phyloP scores from a whole-genome alignment of 2,329 filamentous ascomycete species.

The Keithomyces neogunnii region DNA sequence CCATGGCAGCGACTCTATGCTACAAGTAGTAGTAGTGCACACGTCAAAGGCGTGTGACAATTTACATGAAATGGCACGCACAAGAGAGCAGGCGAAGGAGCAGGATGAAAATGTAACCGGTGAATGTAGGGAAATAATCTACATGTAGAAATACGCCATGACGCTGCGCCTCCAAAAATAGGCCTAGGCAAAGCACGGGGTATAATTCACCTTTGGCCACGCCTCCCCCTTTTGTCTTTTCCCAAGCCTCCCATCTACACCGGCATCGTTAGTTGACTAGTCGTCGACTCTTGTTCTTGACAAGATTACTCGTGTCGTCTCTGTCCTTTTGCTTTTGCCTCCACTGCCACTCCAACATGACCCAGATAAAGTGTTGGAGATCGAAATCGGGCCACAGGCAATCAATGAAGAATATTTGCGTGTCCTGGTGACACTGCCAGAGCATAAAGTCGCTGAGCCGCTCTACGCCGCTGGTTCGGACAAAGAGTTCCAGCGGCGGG shows the following conservation, averaged over 20 bases:
- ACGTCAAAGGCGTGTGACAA: too few species aligned
- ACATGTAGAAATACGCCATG: not conserved
- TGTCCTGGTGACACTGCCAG: constrained; percentile 93
- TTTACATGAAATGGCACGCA: too few species aligned
- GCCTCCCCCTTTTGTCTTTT: not conserved
- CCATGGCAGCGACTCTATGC: too few species aligned
- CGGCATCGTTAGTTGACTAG: not conserved
- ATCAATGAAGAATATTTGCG: constrained; percentile 84
- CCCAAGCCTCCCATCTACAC: not conserved
- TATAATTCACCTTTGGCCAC: not conserved
- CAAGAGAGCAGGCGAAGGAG: too few species aligned
- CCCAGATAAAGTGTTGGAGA: constrained; percentile 85
- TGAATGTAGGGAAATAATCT: not conserved
- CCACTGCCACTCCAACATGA: constrained; percentile 85
- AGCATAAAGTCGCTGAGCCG: constrained; percentile 96
- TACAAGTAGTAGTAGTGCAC: too few species aligned
- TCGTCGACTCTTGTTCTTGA: constrained; percentile 2
- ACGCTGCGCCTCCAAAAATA: not conserved
- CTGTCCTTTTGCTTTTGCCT: constrained; percentile 48
- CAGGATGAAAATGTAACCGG: not conserved
- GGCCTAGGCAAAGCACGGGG: not conserved
- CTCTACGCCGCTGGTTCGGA: constrained; percentile 88
- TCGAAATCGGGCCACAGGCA: constrained; percentile 96
- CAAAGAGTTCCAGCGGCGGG: constrained; percentile 82
- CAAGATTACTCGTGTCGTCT: constrained; percentile 27